Percentiles rank a stretch among this genome's conserved stretches.
These are phyloP conservation scores for Cryptococcus sp. DNA, from an alignment of 1,284 basidiomycete genomes.

Conservation along the genomic window DNA sequence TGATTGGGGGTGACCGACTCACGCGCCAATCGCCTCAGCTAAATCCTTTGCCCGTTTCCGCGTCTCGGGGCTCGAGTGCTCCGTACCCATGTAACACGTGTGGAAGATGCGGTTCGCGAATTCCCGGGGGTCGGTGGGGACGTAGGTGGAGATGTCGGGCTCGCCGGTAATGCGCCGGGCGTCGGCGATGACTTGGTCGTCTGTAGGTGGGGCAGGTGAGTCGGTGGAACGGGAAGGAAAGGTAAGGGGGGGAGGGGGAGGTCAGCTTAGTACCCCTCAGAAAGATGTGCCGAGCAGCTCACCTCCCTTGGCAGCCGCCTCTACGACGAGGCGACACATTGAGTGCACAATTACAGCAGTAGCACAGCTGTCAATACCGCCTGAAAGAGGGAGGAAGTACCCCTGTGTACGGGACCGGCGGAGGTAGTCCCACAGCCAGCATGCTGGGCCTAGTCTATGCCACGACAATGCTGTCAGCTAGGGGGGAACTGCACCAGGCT, in stretches of 20 bases:
- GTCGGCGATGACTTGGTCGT: conserved; percentile 83
- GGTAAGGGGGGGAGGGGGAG: no score
- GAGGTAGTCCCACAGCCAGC: conserved; percentile 99
- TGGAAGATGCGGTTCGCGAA: conserved; percentile 87
- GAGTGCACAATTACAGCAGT: conserved; percentile 93
- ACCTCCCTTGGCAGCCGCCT: conserved; percentile 71
- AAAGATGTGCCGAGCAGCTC: conserved; percentile 31
- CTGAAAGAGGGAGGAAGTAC: conserved; percentile 93
- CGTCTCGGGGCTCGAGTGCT: conserved; percentile 88
- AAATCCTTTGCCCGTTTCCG: conserved; percentile 80
- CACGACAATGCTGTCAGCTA: not conserved
- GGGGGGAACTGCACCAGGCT: not conserved
- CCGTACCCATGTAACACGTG: conserved; percentile 99
- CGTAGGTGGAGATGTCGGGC: conserved; percentile 70
- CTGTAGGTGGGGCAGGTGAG: conserved; percentile 48
- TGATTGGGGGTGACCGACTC: conserved; percentile 15
- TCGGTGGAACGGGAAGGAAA: no score
- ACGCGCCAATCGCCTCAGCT: conserved; percentile 84
- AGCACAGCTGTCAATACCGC: conserved; percentile 97
- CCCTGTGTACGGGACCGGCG: conserved; percentile 89
- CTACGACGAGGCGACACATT: conserved; percentile 87
- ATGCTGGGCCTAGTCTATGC: conserved; percentile 84
- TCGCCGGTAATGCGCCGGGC: conserved; percentile 85
- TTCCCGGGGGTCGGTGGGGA: conserved; percentile 80
- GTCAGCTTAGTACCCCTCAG: not conserved